Base-by-base conservation (phyloP, 2,329 filamentous ascomycete genomes). In the Balansia obtecta region DNA sequence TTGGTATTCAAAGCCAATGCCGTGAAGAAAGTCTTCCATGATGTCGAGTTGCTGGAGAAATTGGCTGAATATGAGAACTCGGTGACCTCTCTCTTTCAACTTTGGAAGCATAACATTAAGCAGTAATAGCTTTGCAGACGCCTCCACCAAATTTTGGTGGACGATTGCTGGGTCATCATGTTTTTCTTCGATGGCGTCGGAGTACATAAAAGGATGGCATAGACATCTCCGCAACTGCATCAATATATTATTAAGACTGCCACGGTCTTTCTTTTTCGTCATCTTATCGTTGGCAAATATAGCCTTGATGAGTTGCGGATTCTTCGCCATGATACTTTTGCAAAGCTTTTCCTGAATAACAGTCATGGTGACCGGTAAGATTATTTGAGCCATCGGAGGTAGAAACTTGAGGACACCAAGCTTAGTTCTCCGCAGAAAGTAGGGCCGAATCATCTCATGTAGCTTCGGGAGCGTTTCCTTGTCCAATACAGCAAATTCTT, bases 201-300 rank as follows among this genome's bases (percentile, higher is more conserved):
- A 96, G 72, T 96, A 98, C 46, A 97, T 82, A 63, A 97, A 98
- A 0, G 94, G 93, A 66, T 98, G 94, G 56, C 91, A 96, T 2
- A 98, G 74, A 56, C 88, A 95, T 64, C 96, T 97, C 16, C 93
- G 82, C 16, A 98, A 75, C 65, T 98, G 93, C 79, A 96, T 88
- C 42, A 98, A 68, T 39, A 98, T 95, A 59, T 98, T 98, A 74
- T 85, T 95, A 51, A 97, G 69, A 55, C 82, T 91, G 41, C 86
- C 83, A 6, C 85, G 79, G 52, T 97, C 90, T 15, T 75, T 76
- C 30, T 76, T 72, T 58, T 83, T 86, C 20, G 20, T 4, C 46
- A 88, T 69, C 54, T 76, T 80, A 43, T 73, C 74, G 34, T 83
- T 77, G 7, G 81, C 82, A 59, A 97, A 90, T 44, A 98, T 88